Base-by-base conservation (phyloP, 257 asterid species). In the Solanum chmielewskii region DNA sequence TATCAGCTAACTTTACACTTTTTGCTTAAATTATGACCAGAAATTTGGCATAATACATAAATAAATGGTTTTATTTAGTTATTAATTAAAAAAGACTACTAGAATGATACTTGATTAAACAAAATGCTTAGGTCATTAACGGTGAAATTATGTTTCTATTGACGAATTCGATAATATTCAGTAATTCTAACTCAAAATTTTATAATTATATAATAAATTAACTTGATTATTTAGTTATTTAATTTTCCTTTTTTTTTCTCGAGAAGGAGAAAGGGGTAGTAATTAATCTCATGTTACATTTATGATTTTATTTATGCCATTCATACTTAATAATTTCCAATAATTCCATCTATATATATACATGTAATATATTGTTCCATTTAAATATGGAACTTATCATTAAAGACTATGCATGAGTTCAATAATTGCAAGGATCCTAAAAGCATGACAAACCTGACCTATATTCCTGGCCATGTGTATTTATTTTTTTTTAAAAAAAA, bases 381-480 rank as follows among this genome's bases (percentile, higher is more conserved):
- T 15, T 52, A 15, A 70, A 39, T 39, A n/a, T 37, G 31, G 9
- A 81, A 82, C 78, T 77, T 76, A 89, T 89, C 91, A 95, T 93
- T 90, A 90, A 92, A 93, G 90, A 89, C 90, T 90, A 33, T 71
- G 95, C 97, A 90, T 92, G 97, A 93, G 88, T 89, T 93, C 98
- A 93, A 95, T 94, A 47, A 95, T 94, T 95, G 96, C 95, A 90
- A 90, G 91, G 96, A 94, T 93, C 94, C 96, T 91, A 94, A 94
- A 94, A 93, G 98, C 98, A 90, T 92, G 95, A 92, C 95, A 95
- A 62, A 86, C 88, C 91, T 90, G 92, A 93, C 92, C 91, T 45
- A 41, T 23, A 91, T 92, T 82, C 91, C 83, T 69, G 90, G 86
- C 78, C 86, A 64, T 81, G 74, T 85, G 64, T 86, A 83, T 90